These are phyloP conservation scores for Talaromyces sp. DNA, from an alignment of 2,329 filamentous ascomycete species.

Conservation along the genomic window DNA sequence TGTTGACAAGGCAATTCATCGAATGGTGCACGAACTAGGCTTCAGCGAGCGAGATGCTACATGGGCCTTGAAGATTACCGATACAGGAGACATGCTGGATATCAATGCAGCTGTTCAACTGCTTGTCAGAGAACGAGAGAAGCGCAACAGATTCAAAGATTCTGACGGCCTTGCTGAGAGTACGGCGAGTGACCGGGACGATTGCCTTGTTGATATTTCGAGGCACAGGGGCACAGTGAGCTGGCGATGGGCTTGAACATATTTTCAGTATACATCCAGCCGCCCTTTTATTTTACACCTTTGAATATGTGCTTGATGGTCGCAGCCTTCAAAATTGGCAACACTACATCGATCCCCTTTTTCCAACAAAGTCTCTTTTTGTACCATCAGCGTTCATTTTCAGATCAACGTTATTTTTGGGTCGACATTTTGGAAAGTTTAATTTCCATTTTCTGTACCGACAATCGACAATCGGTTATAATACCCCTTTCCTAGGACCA, in stretches of 20 bases:
- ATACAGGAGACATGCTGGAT: conserved; percentile 58
- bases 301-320: background rate
- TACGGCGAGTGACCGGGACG: background rate
- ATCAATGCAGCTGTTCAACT: conserved; percentile 57
- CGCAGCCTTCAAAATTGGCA: background rate
- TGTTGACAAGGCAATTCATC: conserved; percentile 54
- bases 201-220: conserved; percentile 19
- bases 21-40: conserved; percentile 57
- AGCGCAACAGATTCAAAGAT: conserved; percentile 21
- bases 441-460: background rate
- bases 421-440: background rate
- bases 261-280: background rate
- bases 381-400: background rate
- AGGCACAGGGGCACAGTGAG: conserved; percentile 28
- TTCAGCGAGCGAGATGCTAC: conserved; percentile 56
- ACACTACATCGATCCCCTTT: too few relatives aligned
- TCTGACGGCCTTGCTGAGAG: conserved; percentile 16
- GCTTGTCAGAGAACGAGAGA: conserved; percentile 44
- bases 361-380: background rate
- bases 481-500: background rate
- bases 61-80: conserved; percentile 57
- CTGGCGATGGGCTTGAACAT: conserved; percentile 39
- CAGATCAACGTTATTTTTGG: background rate
- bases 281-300: background rate
- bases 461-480: too few relatives aligned